These are phyloP conservation scores for Zymoseptoria pseudotritici DNA, from an alignment of 2,329 filamentous ascomycete genomes.

Conservation along the genomic window DNA sequence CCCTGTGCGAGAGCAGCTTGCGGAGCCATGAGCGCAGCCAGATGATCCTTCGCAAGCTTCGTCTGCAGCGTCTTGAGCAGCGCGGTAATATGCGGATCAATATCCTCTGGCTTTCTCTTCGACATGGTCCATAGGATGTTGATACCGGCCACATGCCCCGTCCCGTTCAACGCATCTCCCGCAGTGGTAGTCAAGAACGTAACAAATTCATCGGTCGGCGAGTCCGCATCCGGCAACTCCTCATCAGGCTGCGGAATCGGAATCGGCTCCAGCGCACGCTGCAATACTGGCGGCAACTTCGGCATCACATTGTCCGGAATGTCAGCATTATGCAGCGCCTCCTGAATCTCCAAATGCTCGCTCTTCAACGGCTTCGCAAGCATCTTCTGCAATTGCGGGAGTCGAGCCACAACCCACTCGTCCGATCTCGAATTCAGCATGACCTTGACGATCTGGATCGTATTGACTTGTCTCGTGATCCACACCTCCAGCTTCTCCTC, in stretches of 20 bases:
- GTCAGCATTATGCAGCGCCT: conserved; percentile 73
- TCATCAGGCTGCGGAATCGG: conserved; percentile 70
- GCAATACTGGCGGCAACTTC: conserved; percentile 63
- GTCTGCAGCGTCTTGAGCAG: conserved; percentile 90
- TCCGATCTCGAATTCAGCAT: conserved; percentile 81
- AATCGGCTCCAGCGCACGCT: conserved; percentile 79
- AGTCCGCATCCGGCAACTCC: conserved; percentile 61
- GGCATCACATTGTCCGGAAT: conserved; percentile 58
- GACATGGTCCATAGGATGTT: conserved; percentile 91
- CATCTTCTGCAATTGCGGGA: conserved; percentile 73
- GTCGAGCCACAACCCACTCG: conserved; percentile 79
- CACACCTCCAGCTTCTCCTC: conserved; percentile 59
- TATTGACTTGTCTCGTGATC: conserved; percentile 83
- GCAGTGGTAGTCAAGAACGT: conserved; percentile 77
- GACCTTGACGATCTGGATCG: conserved; percentile 83
- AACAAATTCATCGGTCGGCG: conserved; percentile 78
- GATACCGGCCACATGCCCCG: conserved; percentile 78
- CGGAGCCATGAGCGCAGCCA: conserved; percentile 60
- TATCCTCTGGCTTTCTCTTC: conserved; percentile 72
- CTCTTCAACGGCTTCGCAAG: conserved; percentile 82
- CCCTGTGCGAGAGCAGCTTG: conserved; percentile 43
- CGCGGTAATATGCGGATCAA: conserved; percentile 79
- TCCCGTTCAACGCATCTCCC: conserved; percentile 68
- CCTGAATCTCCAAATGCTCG: conserved; percentile 86
- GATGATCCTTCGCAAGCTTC: conserved; percentile 89